Percentiles rank a stretch among this genome's conserved stretches.
Evolutionary conservation across 306 rosid species (phyloP).

Genomic region (Cicer cuneatum): DNA sequence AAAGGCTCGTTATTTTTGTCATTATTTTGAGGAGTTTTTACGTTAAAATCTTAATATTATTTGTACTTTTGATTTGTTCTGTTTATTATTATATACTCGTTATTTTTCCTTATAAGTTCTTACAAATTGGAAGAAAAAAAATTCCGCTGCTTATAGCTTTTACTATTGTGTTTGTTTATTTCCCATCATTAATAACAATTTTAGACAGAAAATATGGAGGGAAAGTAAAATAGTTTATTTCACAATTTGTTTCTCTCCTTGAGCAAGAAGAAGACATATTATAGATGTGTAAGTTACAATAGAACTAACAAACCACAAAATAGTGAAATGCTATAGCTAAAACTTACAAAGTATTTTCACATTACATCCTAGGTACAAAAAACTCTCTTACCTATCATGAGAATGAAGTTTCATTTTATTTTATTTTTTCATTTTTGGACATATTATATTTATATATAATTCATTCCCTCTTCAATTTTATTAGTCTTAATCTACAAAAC

Average conservation of each 20-base stretch:
- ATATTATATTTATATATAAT: not conserved
- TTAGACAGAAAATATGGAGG: not conserved
- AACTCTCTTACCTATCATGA: conserved; percentile 42
- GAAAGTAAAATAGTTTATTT: conserved; percentile 23
- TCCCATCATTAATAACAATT: not conserved
- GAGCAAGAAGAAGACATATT: conserved; percentile 21
- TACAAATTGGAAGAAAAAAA: too few relatives aligned
- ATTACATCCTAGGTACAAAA: conserved; percentile 39
- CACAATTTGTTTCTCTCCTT: conserved; percentile 4
- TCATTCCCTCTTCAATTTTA: conserved; percentile 31
- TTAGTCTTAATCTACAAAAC: conserved; percentile 47
- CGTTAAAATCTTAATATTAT: too few relatives aligned
- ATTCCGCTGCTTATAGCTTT: too few relatives aligned
- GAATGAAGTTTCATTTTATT: conserved; percentile 29
- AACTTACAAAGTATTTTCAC: conserved; percentile 40
- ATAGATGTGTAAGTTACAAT: conserved; percentile 4
- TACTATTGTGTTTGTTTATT: too few relatives aligned
- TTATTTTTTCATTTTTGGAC: conserved; percentile 13
- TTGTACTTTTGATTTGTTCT: too few relatives aligned
- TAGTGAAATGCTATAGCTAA: conserved; percentile 24
- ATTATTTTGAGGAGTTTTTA: too few relatives aligned
- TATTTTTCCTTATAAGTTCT: too few relatives aligned
- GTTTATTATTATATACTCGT: too few relatives aligned
- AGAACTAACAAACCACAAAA: not conserved
- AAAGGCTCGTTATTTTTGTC: too few relatives aligned